Percentiles rank a stretch among this genome's conserved stretches.
Conservation (phyloP, 2,329 filamentous ascomycete genomes). For the Berkeleyomyces rouxiae region DNA sequence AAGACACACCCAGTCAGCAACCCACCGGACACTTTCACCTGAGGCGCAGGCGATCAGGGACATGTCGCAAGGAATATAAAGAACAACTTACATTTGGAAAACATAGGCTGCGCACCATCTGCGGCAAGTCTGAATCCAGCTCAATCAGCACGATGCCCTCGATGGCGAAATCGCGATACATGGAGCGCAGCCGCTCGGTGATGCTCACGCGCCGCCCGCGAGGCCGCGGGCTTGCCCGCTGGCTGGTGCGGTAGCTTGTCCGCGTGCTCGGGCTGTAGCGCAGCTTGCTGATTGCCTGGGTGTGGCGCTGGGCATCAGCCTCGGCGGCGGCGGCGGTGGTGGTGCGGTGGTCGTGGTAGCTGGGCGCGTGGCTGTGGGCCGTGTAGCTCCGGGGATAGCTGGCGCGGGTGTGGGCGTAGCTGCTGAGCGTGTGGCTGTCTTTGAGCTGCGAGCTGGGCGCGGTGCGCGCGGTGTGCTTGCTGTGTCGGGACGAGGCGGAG, state of each 20-base stretch:
- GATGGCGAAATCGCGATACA: conserved; percentile 9
- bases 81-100: conserved; percentile 8
- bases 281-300: background rate
- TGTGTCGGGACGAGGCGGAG: background rate
- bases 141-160: conserved; percentile 7
- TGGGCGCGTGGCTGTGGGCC: background rate
- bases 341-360: background rate
- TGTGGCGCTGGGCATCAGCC: background rate
- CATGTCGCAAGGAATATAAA: background rate
- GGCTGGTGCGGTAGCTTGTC: background rate
- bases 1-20: background rate
- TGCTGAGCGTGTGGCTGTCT: background rate
- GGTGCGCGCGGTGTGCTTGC: background rate
- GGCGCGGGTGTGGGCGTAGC: too few species aligned
- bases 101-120: conserved; percentile 9
- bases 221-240: background rate
- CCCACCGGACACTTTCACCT: background rate
- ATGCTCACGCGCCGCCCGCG: background rate
- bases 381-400: too few species aligned
- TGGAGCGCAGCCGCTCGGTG: background rate
- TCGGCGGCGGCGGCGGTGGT: background rate
- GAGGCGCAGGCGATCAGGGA: background rate
- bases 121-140: conserved; percentile 9
- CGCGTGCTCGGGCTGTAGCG: background rate
- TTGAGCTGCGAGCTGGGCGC: too few species aligned